Evolutionary conservation across 2,329 filamentous ascomycete species (phyloP), one percentile per base, ranked within the genome.

Genomic region (Myriangium duriaei): DNA sequence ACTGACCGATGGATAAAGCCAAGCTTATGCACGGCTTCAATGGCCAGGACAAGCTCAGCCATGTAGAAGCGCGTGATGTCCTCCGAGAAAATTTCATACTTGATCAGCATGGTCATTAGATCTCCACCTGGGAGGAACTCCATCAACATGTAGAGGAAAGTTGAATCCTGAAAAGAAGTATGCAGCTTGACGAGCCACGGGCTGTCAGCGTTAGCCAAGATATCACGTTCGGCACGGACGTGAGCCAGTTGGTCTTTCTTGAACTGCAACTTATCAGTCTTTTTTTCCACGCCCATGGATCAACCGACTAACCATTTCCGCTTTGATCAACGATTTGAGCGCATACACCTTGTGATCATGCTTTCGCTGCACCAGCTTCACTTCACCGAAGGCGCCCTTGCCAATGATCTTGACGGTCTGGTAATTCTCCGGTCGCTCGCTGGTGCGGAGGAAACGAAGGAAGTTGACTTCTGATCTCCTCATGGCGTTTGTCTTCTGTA

Each of bases 61-160:
- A 98, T 98, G 63, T 98, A 98, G 63, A 98, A 98, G 12, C 91
- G 78, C 18, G 91, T 98, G 49, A 98, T 96, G 50, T 98, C 91
- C 60, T 96, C 88, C 0, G 86, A 93, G 61, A 98, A 98, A 59
- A 98, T 95, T 60, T 98, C 91, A 56, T 98, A 98, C 71, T 96
- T 98, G 68, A 98, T 98, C 50, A 98, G 71, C 91, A 98, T 98
- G 3, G 91, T 98, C 91, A 98, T 98, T 59, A 98, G 63, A 65
- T 98, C 91, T 60, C 91, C 91, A 60, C 91, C 91, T 5, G 91
- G 91, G 60, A 98, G 72, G 63, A 96, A 98, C 63, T 98, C 91
- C 91, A 98, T 98, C 44, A 98, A 71, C 79, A 98, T 91, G 68
- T 98, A 98, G 24, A 98, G 69, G 65, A 95, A 98, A 48, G 91